phyloP scores from a whole-genome alignment of 139 green algal genomes.

The Tetradesmus lagerheimii region DNA sequence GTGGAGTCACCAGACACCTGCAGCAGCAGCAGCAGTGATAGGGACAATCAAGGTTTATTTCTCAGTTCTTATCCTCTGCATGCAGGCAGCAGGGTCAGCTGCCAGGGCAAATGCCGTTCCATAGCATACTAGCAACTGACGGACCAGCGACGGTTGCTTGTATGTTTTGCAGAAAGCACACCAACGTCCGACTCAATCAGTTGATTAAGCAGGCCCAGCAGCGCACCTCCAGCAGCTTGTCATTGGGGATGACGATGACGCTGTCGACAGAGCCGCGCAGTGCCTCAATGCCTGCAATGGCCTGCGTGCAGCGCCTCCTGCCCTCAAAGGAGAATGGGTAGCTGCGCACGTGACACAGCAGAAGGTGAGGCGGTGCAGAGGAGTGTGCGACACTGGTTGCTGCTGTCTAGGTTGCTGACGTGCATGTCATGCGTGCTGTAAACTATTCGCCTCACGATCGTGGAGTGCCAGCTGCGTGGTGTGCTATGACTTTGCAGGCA shows the following conservation, averaged over 20 bases:
- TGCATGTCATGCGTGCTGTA: not conserved
- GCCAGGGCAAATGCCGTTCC: too few relatives aligned
- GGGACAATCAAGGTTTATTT: too few relatives aligned
- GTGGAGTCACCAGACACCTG: conserved; percentile 87
- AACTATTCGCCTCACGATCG: not conserved
- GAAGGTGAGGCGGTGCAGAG: conserved; percentile 77
- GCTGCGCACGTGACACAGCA: conserved; percentile 85
- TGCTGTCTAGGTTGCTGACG: not conserved
- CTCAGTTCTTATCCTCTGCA: too few relatives aligned
- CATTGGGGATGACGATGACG: conserved; percentile 90
- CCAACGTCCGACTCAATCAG: too few relatives aligned
- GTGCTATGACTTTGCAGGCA: too few relatives aligned
- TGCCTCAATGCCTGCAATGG: conserved; percentile 81
- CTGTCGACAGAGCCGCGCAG: conserved; percentile 67
- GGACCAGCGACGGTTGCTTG: too few relatives aligned
- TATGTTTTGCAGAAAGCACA: too few relatives aligned
- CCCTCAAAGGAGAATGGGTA: conserved; percentile 98
- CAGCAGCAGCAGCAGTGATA: conserved; percentile 56
- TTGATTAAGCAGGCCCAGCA: too few relatives aligned
- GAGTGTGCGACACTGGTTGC: not conserved
- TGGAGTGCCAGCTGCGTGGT: too few relatives aligned
- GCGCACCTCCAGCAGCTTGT: conserved; percentile 88
- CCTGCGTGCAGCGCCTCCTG: conserved; percentile 64
- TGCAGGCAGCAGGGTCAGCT: too few relatives aligned
- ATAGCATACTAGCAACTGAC: too few relatives aligned